Base-by-base conservation (phyloP, 305 asterid genomes). In the Rubia balearica region DNA sequence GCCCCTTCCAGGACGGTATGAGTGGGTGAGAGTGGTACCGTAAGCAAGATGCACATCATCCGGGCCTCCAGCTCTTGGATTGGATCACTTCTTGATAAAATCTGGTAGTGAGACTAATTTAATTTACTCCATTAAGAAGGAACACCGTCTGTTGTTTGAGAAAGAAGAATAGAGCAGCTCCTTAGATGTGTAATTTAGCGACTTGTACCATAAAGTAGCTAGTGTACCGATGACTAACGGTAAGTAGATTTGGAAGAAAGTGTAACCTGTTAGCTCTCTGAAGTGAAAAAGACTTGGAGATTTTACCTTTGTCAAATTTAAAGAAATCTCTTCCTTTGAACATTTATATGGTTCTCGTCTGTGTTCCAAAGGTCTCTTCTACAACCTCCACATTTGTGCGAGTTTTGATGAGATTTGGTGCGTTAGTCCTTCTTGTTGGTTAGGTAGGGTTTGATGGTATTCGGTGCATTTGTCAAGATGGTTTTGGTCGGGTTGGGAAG, bases 1-100 rank as follows among this genome's bases (percentile, higher is more conserved):
- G 66, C 97, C 97, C 45, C 88, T 90, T 55, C 87, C 94, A 0
- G 97, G 97, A 38, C 89, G 87, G 16, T 90, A 84, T 13, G 89
- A 90, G 68, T 90, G 97, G 97, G 87, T 85, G 67, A 83, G 77
- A 70, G 83, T 81, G 77, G 41, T 56, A 60, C 70, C 30, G 40
- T 65, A 19, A 56, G 51, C 70, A 61, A 62, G 60, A 40, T 38
- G 68, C 40, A 59, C n/a, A 22, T 7, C 48, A 2, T 40, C 14
- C 62, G 24, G 53, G 65, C 12, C 11, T 2, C 38, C n/a, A 33
- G 43, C 45, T 59, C 53, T 42, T 8, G 57, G 43, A 42, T 57
- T 42, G n/a, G 36, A 45, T 59, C 41, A n/a, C 48, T 36, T 56
- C 69, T 59, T 38, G 43, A 64, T 40, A 51, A 60, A 17, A 42